Conservation (phyloP, 129 eudicot species). For the Centrapalus pauciflorus region DNA sequence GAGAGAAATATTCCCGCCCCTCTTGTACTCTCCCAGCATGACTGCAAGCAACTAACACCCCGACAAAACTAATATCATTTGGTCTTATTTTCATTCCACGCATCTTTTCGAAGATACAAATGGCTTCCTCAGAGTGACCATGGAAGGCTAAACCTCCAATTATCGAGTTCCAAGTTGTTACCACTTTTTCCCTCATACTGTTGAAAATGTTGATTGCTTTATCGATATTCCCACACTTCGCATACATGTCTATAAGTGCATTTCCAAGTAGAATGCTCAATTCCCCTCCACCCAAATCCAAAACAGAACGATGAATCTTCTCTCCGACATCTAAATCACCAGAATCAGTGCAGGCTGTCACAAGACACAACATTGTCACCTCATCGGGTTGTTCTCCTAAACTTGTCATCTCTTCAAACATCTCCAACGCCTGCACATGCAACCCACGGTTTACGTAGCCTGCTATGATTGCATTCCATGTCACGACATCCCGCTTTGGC, state of each 20-base stretch:
- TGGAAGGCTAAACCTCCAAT: slow-evolving; percentile 70
- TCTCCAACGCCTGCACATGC: slow-evolving; percentile 45
- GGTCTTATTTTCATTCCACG: slow-evolving; percentile 41
- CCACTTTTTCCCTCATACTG: slow-evolving; percentile 61
- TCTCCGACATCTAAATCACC: slow-evolving; percentile 67
- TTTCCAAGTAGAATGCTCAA: slow-evolving; percentile 53
- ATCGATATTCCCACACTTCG: slow-evolving; percentile 65
- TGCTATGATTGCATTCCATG: slow-evolving; percentile 71
- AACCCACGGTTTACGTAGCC: slow-evolving; percentile 48
- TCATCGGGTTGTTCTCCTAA: slow-evolving; percentile 72
- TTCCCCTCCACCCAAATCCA: slow-evolving; percentile 45
- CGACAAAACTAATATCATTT: slow-evolving; percentile 54
- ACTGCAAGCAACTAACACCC: slow-evolving; percentile 73
- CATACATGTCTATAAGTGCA: slow-evolving; percentile 79
- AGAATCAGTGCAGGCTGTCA: slow-evolving; percentile 61
- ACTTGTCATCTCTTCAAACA: slow-evolving; percentile 61
- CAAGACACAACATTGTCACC: slow-evolving; percentile 65
- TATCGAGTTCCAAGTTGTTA: slow-evolving; percentile 64
- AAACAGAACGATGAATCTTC: slow-evolving; percentile 48
- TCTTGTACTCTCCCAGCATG: slow-evolving; percentile 72
- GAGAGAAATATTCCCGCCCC: slow-evolving; percentile 47
- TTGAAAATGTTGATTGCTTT: slow-evolving; percentile 47
- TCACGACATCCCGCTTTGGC: slow-evolving; percentile 54
- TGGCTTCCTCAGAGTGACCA: slow-evolving; percentile 61
- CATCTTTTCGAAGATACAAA: slow-evolving; percentile 51